These are phyloP conservation scores for Gyromitra esculenta DNA, from an alignment of 2,329 filamentous ascomycete genomes.

Conservation along the genomic window DNA sequence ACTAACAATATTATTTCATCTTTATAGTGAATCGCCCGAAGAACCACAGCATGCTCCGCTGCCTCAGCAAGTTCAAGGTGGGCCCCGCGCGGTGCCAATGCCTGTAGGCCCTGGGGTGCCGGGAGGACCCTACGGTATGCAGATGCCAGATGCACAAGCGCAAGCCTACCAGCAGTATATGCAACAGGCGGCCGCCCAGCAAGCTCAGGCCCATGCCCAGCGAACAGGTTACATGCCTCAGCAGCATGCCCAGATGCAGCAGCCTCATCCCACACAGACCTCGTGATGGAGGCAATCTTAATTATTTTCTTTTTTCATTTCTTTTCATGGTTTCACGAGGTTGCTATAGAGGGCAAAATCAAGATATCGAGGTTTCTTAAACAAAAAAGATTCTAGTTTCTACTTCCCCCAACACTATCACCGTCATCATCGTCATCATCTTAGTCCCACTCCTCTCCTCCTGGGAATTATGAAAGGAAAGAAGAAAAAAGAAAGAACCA, in stretches of 20 bases:
- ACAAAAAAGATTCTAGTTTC: slow-evolving; percentile 46
- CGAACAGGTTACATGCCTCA: slow-evolving; percentile 70
- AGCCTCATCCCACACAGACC: slow-evolving; percentile 83
- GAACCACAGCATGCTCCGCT: slow-evolving; percentile 82
- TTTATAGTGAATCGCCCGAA: slow-evolving; percentile 73
- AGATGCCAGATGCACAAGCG: slow-evolving; percentile 75
- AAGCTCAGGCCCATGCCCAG: slow-evolving; percentile 43
- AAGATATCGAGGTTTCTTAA: slow-evolving; percentile 49
- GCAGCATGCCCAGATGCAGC: slow-evolving; percentile 80
- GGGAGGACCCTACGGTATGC: slow-evolving; percentile 71
- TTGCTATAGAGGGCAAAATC: slow-evolving; percentile 51
- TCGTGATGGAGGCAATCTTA: slow-evolving; percentile 59
- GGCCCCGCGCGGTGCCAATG: slow-evolving; percentile 64
- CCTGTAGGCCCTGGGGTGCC: slow-evolving; percentile 59
- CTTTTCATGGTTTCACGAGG: slow-evolving; percentile 41
- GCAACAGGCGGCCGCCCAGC: slow-evolving; percentile 75
- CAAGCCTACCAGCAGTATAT: slow-evolving; percentile 86
- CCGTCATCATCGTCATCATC: slow-evolving; percentile 16
- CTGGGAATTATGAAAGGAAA: slow-evolving; percentile 28
- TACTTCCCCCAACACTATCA: slow-evolving; percentile 31
- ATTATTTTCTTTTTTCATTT: slow-evolving; percentile 38
- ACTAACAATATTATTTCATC: slow-evolving; percentile 20
- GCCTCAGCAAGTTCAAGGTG: slow-evolving; percentile 71
- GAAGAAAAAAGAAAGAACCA: slow-evolving; percentile 16
- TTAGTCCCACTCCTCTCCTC: slow-evolving; percentile 4